Base-by-base conservation (phyloP, 176 grass and related monocot genomes). In the Eleusine indica region DNA sequence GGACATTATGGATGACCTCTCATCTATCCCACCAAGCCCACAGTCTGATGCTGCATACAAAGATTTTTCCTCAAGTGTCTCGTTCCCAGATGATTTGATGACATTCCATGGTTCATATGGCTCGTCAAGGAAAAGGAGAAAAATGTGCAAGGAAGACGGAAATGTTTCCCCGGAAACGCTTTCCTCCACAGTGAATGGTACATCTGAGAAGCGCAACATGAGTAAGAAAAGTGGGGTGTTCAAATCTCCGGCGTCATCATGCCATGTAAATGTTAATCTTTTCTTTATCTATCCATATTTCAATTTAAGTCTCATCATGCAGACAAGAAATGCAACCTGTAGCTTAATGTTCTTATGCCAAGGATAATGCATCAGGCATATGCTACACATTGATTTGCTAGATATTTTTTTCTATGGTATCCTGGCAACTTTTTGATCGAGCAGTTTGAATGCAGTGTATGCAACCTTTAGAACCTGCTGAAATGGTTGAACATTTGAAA, bases 401-500 rank as follows among this genome's bases (percentile, higher is more conserved):
- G 61, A 42, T 17, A 40, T 2, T 77, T 6, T 32, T 84, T 29
- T 12, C 7, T 41, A 58, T 60, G 58, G 13, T 42, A 43, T 15
- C 15, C 9, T 11, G n/a, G 16, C 41, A 63, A 16, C 7, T 38
- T 79, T 47, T 42, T 84, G 18, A 77, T 62, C 28, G 66, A 73
- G 22, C 14, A 9, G 61, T 81, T 79, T 61, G 64, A 66, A 72
- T 82, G 87, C 85, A 98, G 96, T 87, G 56, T 56, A 66, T 56
- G 54, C 54, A 93, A 21, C 51, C 86, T 2, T 70, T 98, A 86
- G 87, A 90, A 80, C 84, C 92, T 83, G 66, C 72, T 85, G 89
- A 90, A 76, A 98, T 98, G 96, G 81, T 91, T 83, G 87, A 93
- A 76, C 96, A 98, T 95, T 89, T 98, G 80, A 98, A 89, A 66